phyloP scores from a whole-genome alignment of 495 filamentous ascomycete species.

The Penicillium riverlandense region DNA sequence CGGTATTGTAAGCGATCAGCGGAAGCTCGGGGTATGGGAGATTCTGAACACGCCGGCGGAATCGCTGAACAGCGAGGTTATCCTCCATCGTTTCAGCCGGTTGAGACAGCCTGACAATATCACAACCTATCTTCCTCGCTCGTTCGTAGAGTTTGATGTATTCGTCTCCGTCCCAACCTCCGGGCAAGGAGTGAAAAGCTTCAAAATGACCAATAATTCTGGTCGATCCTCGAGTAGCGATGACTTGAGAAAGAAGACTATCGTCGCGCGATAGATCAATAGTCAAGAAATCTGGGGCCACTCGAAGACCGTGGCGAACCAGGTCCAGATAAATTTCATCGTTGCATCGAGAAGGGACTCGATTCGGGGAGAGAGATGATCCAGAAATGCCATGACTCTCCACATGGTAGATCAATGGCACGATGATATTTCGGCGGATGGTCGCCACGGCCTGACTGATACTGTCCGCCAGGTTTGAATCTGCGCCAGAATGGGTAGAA shows the following conservation, averaged over 20 bases:
- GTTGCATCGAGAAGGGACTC: conserved; percentile 11
- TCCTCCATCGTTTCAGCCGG: conserved; percentile 32
- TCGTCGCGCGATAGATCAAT: conserved; percentile 57
- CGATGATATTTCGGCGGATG: conserved; percentile 56
- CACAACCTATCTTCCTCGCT: conserved; percentile 36
- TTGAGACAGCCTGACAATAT: conserved; percentile 42
- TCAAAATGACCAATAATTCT: conserved; percentile 62
- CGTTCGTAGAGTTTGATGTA: conserved; percentile 32
- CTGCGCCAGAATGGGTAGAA: conserved; percentile 24
- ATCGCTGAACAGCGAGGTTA: conserved; percentile 34
- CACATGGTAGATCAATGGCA: conserved; percentile 46
- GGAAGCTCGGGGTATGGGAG: conserved; percentile 29
- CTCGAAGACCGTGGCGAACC: conserved; percentile 58
- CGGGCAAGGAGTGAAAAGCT: conserved; percentile 34
- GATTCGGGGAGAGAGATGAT: conserved; percentile 12
- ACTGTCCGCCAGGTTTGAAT: conserved; percentile 27
- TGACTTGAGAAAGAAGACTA: conserved; percentile 42
- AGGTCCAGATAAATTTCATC: conserved; percentile 51
- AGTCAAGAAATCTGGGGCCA: conserved; percentile 63
- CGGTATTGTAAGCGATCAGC: conserved; percentile 66
- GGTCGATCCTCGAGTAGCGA: conserved; percentile 51
- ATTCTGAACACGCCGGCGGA: conserved; percentile 25
- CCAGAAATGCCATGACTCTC: conserved; percentile 23
- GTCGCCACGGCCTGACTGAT: conserved; percentile 51
- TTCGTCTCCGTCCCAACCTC: conserved; percentile 33